These are phyloP conservation scores for Pestalotiopsis sp. DNA, from an alignment of 2,329 filamentous ascomycete genomes.

Conservation along the genomic window DNA sequence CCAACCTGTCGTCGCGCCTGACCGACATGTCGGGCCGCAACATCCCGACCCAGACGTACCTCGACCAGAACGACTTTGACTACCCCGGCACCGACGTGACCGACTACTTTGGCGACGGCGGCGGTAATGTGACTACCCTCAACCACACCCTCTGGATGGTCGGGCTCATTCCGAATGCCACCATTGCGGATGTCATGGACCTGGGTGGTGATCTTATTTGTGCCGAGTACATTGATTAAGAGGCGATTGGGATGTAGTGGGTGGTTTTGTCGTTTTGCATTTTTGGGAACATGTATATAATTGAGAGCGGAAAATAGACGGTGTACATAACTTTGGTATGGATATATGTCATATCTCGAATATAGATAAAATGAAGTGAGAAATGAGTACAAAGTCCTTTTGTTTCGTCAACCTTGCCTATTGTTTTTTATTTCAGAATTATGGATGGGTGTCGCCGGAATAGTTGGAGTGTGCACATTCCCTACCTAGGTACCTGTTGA, in stretches of 20 bases:
- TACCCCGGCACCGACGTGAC: conserved; percentile 15
- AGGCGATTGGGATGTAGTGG: not conserved
- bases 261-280: not conserved
- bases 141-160: conserved; percentile 30
- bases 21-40: conserved; percentile 16
- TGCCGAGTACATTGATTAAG: conserved; percentile 20
- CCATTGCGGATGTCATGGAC: conserved; percentile 30
- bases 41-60: conserved; percentile 2
- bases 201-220: conserved; percentile 22
- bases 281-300: not conserved
- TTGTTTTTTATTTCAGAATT: too few relatives aligned
- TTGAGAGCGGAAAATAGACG: too few relatives aligned
- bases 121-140: conserved; percentile 25
- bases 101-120: conserved; percentile 26
- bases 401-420: too few relatives aligned
- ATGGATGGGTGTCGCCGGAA: too few relatives aligned
- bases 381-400: too few relatives aligned
- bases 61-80: conserved; percentile 2
- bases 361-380: too few relatives aligned
- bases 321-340: too few relatives aligned
- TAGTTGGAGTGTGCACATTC: too few relatives aligned
- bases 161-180: conserved; percentile 26
- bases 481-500: too few relatives aligned
- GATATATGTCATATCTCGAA: too few relatives aligned
- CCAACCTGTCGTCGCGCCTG: conserved; percentile 22